Evolutionary conservation across 2,329 filamentous ascomycete genomes (phyloP).

Genomic region (Blastomyces silverae): DNA sequence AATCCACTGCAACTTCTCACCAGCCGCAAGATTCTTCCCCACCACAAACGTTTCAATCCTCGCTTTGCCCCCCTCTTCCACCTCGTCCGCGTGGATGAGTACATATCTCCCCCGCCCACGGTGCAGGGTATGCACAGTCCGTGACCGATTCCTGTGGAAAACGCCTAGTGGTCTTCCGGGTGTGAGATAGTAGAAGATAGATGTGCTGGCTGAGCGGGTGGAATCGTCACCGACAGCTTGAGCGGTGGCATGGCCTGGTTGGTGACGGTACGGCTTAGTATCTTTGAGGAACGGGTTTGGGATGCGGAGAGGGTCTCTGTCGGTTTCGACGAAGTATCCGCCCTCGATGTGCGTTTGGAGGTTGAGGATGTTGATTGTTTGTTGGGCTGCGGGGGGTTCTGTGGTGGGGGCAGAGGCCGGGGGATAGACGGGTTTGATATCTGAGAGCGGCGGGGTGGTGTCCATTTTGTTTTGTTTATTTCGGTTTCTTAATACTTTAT

Average conservation of each 20-base stretch:
- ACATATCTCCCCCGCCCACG: constrained; percentile 58
- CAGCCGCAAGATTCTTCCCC: constrained; percentile 50
- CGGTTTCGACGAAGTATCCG: constrained; percentile 58
- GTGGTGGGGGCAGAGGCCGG: constrained; percentile 21
- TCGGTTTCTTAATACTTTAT: not conserved
- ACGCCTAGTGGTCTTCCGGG: constrained; percentile 49
- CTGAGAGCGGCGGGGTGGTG: constrained; percentile 18
- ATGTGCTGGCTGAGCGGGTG: constrained; percentile 51
- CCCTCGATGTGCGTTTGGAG: constrained; percentile 56
- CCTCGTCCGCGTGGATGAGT: constrained; percentile 53
- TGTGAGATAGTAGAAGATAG: constrained; percentile 60
- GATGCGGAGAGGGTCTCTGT: constrained; percentile 48
- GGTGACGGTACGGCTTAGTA: constrained; percentile 30
- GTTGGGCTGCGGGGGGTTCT: constrained; percentile 32
- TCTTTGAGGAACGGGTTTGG: constrained; percentile 48
- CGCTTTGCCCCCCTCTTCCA: constrained; percentile 36
- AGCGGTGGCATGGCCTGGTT: constrained; percentile 30
- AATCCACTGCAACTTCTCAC: constrained; percentile 61
- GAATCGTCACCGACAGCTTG: constrained; percentile 35
- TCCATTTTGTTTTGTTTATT: constrained; percentile 11
- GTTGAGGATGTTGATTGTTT: constrained; percentile 42
- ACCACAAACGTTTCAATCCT: constrained; percentile 59
- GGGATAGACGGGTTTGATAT: constrained; percentile 27
- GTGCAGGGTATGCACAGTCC: constrained; percentile 61
- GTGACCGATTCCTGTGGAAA: constrained; percentile 58